Base-by-base conservation (phyloP, 2,329 filamentous ascomycete genomes). In the Calonectria crousiana region DNA sequence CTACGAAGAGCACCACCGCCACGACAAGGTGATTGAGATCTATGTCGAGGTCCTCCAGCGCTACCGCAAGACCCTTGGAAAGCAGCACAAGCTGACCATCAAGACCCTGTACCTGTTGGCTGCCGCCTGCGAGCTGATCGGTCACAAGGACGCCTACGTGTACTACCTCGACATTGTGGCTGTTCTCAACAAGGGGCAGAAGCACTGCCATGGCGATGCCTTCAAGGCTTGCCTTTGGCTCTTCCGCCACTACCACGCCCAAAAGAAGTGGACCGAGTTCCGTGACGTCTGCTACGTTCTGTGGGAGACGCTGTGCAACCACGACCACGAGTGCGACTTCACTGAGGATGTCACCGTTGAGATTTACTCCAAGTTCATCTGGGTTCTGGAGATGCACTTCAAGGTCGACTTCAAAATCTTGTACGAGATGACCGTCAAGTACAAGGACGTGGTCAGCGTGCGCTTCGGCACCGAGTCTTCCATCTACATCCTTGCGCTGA, bases 361-460 rank as follows among this genome's bases (percentile, higher is more conserved):
- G 71, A 84, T 88, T 74, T 89, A 64, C 76, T 80, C 84, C 28
- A 86, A 86, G 44, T 90, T 90, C 79, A 84, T 85, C 58, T 84
- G 86, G 44, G 85, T 88, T n/a, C 77, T 90, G 23, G 86, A 88
- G 68, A 79, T 84, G 14, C 84, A 86, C 28, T 82, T 83, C 71
- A 85, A 85, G 74, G 85, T 84, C 4, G 85, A 87, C 67, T 85
- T 87, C 74, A 82, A 83, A 1, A 81, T 78, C 3, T 73, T 80
- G 20, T 87, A 89, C 76, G 83, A 88, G 77, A 82, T 90, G 28
- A 84, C 87, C 0, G 83, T 86, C 6, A 85, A 89, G 78, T 89
- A 89, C 76, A 87, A 87, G 71, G 85, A 87, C 72, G 85, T 86
- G 0, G 87, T 87, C 11, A 84, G 83, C 38, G 84, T 82, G 36